Base-by-base conservation (phyloP, 805 yeast genomes). In the Candida stauntonica region DNA sequence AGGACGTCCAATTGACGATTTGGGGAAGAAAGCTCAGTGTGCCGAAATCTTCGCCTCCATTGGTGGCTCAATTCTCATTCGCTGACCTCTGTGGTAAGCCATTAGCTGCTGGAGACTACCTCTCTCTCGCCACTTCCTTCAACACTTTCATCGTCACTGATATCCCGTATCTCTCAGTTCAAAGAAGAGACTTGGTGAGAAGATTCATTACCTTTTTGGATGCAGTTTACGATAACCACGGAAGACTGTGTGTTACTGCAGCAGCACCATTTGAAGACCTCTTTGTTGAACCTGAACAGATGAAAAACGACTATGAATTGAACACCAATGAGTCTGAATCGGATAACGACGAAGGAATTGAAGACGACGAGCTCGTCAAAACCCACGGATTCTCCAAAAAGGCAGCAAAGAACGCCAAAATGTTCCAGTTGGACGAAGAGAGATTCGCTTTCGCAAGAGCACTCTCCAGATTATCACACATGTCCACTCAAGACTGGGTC, bases 361-460 rank as follows among this genome's bases (percentile, higher is more conserved):
- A 49, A 14, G 66, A 62, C 14, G 60, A 54, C 26, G 79, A 75
- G 17, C 62, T 85, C 59, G 85, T 83, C 17, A 72, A 70, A n/a
- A 72, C 79, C 43, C 87, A 85, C 60, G 94, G 93, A 0, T 81
- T 86, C 46, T 84, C 81, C 48, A 73, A 78, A 44, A 77, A 77
- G 45, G 67, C 83, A 42, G 89, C 86, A 9, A 73, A 77, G 49
- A 77, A 78, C 55, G 84, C 88, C 1, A 77, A 49, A 26, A 75
- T 85, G 75, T 91, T 93, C 65, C 86, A 85, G 5, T 73, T 93
- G 29, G 98, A 88, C 61, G 99, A 91, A 61, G 99, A 91, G 64
- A 76, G 82, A 60, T 93, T 91, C 66, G 99, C 99, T 16, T 91
- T 91, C 68, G 96, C 96, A 0, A 75, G 99, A 57, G 97, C 98